Conservation (phyloP, 2,329 filamentous ascomycete species). For the Botrytis hyacinthi region DNA sequence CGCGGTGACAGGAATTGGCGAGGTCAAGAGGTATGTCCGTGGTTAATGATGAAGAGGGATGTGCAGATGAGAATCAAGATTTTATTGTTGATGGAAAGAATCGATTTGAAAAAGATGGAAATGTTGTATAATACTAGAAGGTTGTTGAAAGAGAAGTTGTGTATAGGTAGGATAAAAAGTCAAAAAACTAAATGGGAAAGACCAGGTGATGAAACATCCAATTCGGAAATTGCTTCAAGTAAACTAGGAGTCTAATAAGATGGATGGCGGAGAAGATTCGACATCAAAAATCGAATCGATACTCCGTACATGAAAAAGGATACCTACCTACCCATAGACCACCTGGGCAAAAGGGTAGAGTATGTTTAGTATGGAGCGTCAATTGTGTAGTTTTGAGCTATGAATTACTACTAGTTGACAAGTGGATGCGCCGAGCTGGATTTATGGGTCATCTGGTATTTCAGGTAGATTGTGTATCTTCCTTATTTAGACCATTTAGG, state of each 20-base stretch:
- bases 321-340: neutral
- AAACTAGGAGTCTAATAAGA: neutral
- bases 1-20: neutral
- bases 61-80: neutral
- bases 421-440: conserved; percentile 16
- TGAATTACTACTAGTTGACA: neutral
- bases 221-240: conserved; percentile 9
- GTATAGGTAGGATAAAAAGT: neutral
- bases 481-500: neutral
- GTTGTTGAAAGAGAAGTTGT: neutral
- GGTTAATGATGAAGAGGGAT: neutral
- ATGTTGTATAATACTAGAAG: neutral
- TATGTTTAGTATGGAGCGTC: neutral
- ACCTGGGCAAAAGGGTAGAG: neutral
- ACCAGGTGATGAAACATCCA: neutral
- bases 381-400: neutral
- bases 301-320: neutral
- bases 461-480: conserved; percentile 2
- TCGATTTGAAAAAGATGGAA: neutral
- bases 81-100: neutral
- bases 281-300: neutral
- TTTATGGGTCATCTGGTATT: neutral
- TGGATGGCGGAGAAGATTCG: neutral
- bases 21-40: neutral
- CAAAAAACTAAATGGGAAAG: neutral